phyloP scores from a whole-genome alignment of 1,284 basidiomycete species.

The Microbotryum silenes-acaulis region DNA sequence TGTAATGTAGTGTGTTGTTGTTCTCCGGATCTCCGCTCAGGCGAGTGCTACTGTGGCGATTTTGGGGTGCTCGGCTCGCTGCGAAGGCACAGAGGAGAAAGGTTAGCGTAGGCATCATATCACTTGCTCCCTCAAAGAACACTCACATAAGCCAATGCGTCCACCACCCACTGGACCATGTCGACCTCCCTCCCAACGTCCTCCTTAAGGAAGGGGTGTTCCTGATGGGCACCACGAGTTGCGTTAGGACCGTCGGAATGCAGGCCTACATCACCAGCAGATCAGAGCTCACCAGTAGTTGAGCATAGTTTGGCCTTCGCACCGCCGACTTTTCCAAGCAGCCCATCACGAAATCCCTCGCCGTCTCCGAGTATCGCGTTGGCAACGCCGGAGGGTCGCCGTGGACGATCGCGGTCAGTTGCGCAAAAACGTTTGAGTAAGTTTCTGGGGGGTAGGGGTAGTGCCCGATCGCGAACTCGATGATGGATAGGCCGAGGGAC shows the following conservation, averaged over 20 bases:
- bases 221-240: conserved; percentile 35
- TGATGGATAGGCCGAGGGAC: conserved; percentile 92
- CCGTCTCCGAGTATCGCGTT: conserved; percentile 38
- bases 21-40: neutral
- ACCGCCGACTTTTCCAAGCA: conserved; percentile 68
- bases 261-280: neutral
- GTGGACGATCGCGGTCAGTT: conserved; percentile 90
- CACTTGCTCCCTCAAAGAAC: neutral
- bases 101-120: neutral
- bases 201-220: conserved; percentile 61
- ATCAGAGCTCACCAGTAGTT: conserved; percentile 56
- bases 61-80: neutral
- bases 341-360: conserved; percentile 46
- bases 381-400: conserved; percentile 80
- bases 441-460: conserved; percentile 99
- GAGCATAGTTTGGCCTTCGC: conserved; percentile 70
- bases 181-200: conserved; percentile 39
- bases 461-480: conserved; percentile 82
- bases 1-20: too few relatives aligned
- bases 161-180: conserved; percentile 59
- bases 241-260: too few relatives aligned
- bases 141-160: conserved; percentile 47
- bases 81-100: neutral
- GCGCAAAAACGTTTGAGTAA: conserved; percentile 92
- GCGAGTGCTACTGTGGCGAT: neutral